Evolutionary conservation across 2,329 filamentous ascomycete species (phyloP).

Genomic region (Simplicillium sp.): DNA sequence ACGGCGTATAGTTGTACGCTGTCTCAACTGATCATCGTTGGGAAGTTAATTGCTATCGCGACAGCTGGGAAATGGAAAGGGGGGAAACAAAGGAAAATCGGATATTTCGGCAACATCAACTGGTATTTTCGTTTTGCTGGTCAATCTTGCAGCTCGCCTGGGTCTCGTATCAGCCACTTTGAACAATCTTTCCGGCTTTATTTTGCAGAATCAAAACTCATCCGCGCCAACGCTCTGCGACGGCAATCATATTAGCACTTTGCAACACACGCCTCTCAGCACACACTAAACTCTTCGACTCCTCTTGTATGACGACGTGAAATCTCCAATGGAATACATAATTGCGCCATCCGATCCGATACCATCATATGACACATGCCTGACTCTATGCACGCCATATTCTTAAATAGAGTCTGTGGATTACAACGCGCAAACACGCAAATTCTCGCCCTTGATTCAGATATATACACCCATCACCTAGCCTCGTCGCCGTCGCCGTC

Average conservation of each 20-base stretch:
- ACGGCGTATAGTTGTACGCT: too few species aligned
- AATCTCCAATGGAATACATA: too few species aligned
- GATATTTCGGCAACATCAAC: slow-evolving; percentile 24
- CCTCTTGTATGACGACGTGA: too few species aligned
- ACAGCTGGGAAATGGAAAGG: slow-evolving; percentile 23
- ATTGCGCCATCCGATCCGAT: too few species aligned
- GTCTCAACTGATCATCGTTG: slow-evolving; percentile 16
- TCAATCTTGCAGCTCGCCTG: slow-evolving; percentile 24
- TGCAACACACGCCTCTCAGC: slow-evolving; percentile 19
- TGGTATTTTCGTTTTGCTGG: slow-evolving; percentile 23
- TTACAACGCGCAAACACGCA: too few species aligned
- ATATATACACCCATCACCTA: too few species aligned
- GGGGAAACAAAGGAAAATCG: slow-evolving; percentile 15
- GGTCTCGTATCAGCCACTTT: slow-evolving; percentile 25
- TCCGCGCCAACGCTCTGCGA: slow-evolving; percentile 27
- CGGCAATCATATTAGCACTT: slow-evolving; percentile 25
- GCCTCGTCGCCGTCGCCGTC: too few species aligned
- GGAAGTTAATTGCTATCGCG: slow-evolving; percentile 26
- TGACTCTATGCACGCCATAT: too few species aligned
- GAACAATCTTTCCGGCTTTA: slow-evolving; percentile 24
- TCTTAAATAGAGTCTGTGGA: too few species aligned
- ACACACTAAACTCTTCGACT: slow-evolving; percentile 11
- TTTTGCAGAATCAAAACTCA: slow-evolving; percentile 28
- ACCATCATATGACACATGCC: too few species aligned
- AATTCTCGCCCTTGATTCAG: too few species aligned